A percentile compares a stretch with the other conserved stretches of the same genome.
phyloP scores from a whole-genome alignment of 225 moss, liverwort and hornwort genomes.

The Bryoerythrophyllum caledonicum region DNA sequence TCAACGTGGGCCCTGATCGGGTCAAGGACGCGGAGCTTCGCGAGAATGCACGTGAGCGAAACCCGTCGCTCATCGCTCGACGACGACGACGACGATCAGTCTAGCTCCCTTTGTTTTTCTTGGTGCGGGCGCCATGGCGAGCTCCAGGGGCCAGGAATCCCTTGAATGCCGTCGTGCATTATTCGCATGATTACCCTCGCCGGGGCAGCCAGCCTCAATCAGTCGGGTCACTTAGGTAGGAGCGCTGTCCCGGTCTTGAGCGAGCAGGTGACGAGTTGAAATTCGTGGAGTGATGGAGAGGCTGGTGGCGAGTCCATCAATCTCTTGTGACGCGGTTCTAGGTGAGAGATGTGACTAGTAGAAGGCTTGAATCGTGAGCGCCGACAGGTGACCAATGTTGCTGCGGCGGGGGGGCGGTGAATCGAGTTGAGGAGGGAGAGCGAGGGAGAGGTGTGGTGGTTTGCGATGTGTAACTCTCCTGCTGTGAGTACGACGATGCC shows the following conservation, averaged over 20 bases:
- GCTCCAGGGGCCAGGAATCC: constrained; percentile 28
- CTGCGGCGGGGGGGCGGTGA: constrained; percentile 1
- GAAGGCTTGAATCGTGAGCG: constrained; percentile 20
- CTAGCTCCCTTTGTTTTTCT: neutral
- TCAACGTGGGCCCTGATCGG: neutral
- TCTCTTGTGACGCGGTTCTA: neutral
- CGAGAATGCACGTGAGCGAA: neutral
- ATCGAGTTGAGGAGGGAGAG: neutral
- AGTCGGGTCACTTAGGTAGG: neutral
- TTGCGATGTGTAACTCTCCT: constrained; percentile 48
- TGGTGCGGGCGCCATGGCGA: constrained; percentile 26
- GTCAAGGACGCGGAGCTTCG: neutral
- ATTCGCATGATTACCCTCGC: constrained; percentile 24
- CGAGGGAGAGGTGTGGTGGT: neutral
- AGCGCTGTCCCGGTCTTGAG: constrained; percentile 4
- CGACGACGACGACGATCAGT: too few species aligned
- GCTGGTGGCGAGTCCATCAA: neutral
- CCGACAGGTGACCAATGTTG: constrained; percentile 28
- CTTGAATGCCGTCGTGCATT: constrained; percentile 43
- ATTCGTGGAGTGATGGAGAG: neutral
- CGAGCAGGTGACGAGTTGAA: constrained; percentile 9
- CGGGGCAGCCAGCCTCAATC: constrained; percentile 13
- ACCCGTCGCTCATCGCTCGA: neutral
- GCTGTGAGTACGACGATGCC: constrained; percentile 38
- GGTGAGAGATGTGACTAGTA: constrained; percentile 5